phyloP scores from a whole-genome alignment of 768 basidiomycete species.

The Rhizopogon rudus region DNA sequence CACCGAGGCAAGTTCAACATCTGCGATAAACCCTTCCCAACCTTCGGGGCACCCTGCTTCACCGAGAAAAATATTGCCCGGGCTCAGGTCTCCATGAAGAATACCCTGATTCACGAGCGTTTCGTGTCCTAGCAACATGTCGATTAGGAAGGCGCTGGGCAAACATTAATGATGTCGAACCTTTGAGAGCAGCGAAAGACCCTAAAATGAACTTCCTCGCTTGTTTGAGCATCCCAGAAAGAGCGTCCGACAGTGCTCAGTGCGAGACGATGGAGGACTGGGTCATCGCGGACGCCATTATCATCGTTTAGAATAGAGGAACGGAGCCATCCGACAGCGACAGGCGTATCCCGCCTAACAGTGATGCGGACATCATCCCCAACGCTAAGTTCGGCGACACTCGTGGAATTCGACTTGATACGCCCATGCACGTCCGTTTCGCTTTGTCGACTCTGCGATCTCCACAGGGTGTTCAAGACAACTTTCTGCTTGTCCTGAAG shows the following conservation, averaged over 20 bases:
- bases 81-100: constrained; percentile 1
- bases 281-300: no score
- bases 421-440: background rate
- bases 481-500: background rate
- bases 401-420: background rate
- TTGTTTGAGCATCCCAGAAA: constrained; percentile 8
- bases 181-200: background rate
- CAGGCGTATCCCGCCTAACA: background rate
- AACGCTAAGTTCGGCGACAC: background rate
- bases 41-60: background rate
- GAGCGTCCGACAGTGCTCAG: constrained; percentile 12
- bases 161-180: background rate
- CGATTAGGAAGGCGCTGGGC: no score
- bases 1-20: background rate
- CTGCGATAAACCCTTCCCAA: background rate
- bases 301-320: no score
- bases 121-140: background rate
- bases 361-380: background rate
- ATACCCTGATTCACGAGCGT: background rate
- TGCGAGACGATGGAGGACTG: no score
- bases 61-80: background rate
- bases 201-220: background rate
- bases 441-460: background rate
- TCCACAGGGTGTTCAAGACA: background rate
- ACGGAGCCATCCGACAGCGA: no score